phyloP scores from a whole-genome alignment of 116 monocot species.

The Posidonia oceanica region DNA sequence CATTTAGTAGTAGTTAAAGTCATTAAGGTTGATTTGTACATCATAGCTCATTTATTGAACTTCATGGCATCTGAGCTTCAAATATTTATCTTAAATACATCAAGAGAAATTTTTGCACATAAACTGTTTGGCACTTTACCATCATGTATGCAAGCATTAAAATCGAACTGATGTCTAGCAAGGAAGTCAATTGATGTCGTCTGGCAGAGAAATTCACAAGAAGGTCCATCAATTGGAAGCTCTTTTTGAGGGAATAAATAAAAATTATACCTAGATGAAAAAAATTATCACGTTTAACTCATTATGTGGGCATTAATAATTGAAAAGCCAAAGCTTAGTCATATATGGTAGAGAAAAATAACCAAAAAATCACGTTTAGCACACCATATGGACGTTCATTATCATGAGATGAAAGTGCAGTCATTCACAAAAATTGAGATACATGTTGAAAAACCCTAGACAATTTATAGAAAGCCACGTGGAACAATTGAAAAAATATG shows the following conservation, averaged over 20 bases:
- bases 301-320: not conserved
- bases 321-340: too few species aligned
- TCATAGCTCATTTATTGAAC: too few species aligned
- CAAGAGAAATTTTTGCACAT: not conserved
- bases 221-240: constrained; percentile 28
- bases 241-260: constrained; percentile 70
- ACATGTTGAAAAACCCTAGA: not conserved
- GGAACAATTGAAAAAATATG: too few species aligned
- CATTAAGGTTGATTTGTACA: too few species aligned
- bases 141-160: constrained; percentile 85
- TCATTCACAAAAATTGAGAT: not conserved
- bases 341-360: not conserved
- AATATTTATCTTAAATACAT: not conserved
- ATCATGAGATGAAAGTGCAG: not conserved
- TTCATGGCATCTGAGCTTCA: too few species aligned
- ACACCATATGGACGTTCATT: not conserved
- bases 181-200: constrained; percentile 81
- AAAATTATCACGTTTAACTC: not conserved
- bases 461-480: too few species aligned
- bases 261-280: constrained; percentile 50
- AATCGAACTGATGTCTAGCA: constrained; percentile 88
- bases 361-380: not conserved
- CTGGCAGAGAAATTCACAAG: constrained; percentile 86
- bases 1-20: too few species aligned
- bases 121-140: constrained; percentile 20